Evolutionary conservation across 345 rosid genomes (phyloP).

Genomic region (Sonneratia caseolaris): DNA sequence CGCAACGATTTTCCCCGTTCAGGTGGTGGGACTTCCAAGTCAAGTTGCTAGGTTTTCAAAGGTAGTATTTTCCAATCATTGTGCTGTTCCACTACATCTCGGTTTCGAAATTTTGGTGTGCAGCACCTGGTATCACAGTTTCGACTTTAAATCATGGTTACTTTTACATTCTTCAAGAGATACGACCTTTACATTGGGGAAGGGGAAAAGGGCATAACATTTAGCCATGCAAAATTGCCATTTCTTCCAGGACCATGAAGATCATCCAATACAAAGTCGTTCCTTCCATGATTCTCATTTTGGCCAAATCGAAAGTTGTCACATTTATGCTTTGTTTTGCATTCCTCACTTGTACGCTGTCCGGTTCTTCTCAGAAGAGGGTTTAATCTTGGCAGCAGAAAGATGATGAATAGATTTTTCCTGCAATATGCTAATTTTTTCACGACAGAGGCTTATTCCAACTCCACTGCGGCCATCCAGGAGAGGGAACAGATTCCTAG

Average conservation of each 20-base stretch:
- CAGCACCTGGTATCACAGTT: too few relatives aligned
- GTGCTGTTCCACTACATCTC: background rate
- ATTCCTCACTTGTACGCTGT: background rate
- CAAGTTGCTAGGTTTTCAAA: conserved; percentile 84
- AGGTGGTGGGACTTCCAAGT: conserved; percentile 96
- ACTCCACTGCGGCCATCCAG: conserved; percentile 29
- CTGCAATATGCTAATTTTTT: background rate
- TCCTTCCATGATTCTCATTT: background rate
- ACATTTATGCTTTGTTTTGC: background rate
- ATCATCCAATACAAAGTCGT: background rate
- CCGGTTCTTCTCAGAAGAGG: background rate
- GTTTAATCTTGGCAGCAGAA: background rate
- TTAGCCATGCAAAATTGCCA: too few relatives aligned
- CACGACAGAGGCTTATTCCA: conserved; percentile 51
- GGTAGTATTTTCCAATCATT: conserved; percentile 21
- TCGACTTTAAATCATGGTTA: too few relatives aligned
- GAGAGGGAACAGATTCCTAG: conserved; percentile 36
- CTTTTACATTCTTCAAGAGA: background rate
- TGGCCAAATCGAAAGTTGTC: too few relatives aligned
- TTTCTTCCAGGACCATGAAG: too few relatives aligned
- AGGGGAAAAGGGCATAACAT: too few relatives aligned
- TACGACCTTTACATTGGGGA: too few relatives aligned
- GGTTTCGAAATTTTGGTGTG: background rate
- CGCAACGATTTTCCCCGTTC: conserved; percentile 8
- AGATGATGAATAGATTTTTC: background rate